Evolutionary conservation across 2,329 filamentous ascomycete species (phyloP), one percentile per base, ranked within the genome.

Genomic region (Phaeoacremonium minimum): DNA sequence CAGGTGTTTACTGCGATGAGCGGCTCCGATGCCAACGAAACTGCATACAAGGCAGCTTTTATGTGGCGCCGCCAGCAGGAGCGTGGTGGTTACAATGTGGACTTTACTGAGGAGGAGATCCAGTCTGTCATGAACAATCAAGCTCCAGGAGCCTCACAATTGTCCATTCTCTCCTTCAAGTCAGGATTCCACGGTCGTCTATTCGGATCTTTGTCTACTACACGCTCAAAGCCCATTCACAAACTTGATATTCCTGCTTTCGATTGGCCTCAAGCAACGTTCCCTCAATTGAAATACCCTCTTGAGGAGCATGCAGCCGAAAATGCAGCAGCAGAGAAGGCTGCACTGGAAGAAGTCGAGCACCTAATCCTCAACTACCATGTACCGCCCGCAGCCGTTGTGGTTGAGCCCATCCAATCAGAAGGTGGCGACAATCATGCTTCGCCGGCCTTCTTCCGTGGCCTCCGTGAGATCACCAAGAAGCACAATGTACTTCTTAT

Each of bases 161-260:
- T 89, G 50, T 85, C 83, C 29, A 88, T 91, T 56, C 66, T 91
- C 52, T 87, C 82, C 46, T 91, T 91, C 73, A 81, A 76, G 59
- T 76, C 79, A 49, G 85, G 67, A 33, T 91, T 91, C 73, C 86
- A 91, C 63, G 86, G 86, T 42, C 84, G 86, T 51, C 77, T 88
- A 32, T 90, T 91, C 56, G 86, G 84, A 49, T 81, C 74, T 44
- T 70, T 91, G 37, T 86, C 82, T 41, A 89, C 85, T 45, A 91
- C 86, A 19, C 82, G 86, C 56, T 85, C 79, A 60, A 90, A 90
- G 70, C 74, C 86, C 37, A 86, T 91, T 49, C 86, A 91, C 71
- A 91, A 91, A 64, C 72, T 91, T 48, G 86, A 91, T 57, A 90
- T 91, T 47, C 86, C 86, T n/a, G 83, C 85, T 42, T 91, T 91